Evolutionary conservation across 345 rosid species (phyloP).

Genomic region (Eucalyptus decipiens): DNA sequence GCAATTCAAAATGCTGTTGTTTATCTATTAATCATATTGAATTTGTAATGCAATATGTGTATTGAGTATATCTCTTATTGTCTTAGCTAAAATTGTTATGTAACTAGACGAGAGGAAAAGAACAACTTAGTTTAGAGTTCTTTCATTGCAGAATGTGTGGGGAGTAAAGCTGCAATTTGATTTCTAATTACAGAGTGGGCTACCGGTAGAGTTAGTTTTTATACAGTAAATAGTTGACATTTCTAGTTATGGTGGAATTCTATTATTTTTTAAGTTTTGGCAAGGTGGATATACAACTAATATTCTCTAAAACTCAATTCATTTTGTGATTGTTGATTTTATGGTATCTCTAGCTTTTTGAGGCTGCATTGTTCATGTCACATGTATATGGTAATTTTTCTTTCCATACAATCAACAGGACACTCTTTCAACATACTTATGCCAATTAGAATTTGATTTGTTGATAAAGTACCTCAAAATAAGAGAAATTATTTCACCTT

Average conservation of each 20-base stretch:
- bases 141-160: neutral
- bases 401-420: neutral
- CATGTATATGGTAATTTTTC: neutral
- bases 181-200: neutral
- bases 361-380: neutral
- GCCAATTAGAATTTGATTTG: too few species aligned
- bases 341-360: neutral
- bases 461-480: too few species aligned
- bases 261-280: neutral
- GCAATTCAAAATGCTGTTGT: neutral
- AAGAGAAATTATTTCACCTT: too few species aligned
- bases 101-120: neutral
- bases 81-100: neutral
- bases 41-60: neutral
- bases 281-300: neutral
- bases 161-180: neutral
- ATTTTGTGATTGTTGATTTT: neutral
- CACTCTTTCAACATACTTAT: too few species aligned
- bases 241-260: neutral
- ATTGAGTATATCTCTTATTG: neutral
- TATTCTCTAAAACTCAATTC: neutral
- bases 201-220: neutral
- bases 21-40: neutral
- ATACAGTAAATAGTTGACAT: neutral
- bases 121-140: neutral